phyloP scores from a whole-genome alignment of 805 yeast species.

The Nakazawaea peltata region DNA sequence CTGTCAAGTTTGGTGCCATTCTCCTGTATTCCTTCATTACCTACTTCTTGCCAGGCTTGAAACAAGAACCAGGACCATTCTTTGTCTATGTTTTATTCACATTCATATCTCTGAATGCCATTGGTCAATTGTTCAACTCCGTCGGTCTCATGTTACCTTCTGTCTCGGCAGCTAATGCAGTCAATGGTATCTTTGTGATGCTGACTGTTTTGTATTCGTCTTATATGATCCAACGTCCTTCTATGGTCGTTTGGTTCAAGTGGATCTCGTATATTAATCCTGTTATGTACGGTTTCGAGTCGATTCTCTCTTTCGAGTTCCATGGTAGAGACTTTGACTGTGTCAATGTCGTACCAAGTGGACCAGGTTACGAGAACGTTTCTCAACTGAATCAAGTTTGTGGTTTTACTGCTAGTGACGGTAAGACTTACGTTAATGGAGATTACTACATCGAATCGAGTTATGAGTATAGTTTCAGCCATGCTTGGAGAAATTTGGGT shows the following conservation, averaged over 20 bases:
- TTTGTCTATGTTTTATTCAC: slow-evolving; percentile 42
- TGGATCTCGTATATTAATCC: slow-evolving; percentile 60
- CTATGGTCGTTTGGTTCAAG: slow-evolving; percentile 66
- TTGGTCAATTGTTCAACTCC: slow-evolving; percentile 45
- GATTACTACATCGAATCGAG: slow-evolving; percentile 35
- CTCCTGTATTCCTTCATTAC: slow-evolving; percentile 38
- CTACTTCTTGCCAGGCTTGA: slow-evolving; percentile 50
- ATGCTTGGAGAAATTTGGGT: slow-evolving; percentile 79
- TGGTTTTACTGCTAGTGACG: slow-evolving; percentile 24
- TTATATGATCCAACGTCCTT: slow-evolving; percentile 48
- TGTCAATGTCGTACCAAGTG: slow-evolving; percentile 47
- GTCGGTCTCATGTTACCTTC: slow-evolving; percentile 43
- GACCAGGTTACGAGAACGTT: slow-evolving; percentile 38
- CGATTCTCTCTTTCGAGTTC: slow-evolving; percentile 60
- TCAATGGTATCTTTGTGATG: slow-evolving; percentile 48
- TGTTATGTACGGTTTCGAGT: slow-evolving; percentile 50
- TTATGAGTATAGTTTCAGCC: slow-evolving; percentile 44
- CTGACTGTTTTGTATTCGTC: slow-evolving; percentile 54
- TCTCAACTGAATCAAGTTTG: slow-evolving; percentile 39
- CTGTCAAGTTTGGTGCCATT: slow-evolving; percentile 43
- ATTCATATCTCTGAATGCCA: slow-evolving; percentile 32
- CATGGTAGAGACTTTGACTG: slow-evolving; percentile 49
- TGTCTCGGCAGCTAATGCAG: slow-evolving; percentile 49
- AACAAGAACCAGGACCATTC: slow-evolving; percentile 42
- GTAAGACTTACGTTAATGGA: slow-evolving; percentile 40